Conservation (phyloP, 176 grass and related monocot species). For the Dactylis glomerata region DNA sequence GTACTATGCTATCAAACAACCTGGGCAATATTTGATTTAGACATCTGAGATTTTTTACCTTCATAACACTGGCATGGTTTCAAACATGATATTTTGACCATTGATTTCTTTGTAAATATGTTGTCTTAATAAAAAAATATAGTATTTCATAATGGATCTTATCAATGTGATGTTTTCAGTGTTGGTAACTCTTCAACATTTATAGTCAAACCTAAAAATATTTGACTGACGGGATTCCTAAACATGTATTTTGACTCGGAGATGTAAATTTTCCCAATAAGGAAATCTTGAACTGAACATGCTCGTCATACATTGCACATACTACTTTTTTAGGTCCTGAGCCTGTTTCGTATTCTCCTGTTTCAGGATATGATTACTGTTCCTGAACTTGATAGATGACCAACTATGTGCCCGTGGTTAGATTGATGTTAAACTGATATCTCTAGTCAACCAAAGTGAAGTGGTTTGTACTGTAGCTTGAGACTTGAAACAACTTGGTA, state of each 20-base stretch:
- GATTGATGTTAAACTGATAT: conserved; percentile 13
- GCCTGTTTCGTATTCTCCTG: neutral
- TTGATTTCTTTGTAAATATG: neutral
- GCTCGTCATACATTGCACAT: neutral
- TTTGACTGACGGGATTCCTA: neutral
- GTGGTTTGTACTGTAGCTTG: neutral
- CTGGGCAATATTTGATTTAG: neutral
- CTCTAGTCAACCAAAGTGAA: conserved; percentile 18
- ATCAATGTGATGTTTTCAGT: neutral
- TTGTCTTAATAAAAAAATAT: neutral
- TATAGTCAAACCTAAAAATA: neutral
- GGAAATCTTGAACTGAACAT: neutral
- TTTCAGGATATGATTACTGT: conserved; percentile 19
- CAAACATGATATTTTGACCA: neutral
- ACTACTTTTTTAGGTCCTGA: neutral
- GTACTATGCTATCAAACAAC: neutral
- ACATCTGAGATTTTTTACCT: neutral
- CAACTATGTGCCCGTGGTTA: neutral
- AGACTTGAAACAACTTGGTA: conserved; percentile 14
- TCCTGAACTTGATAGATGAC: neutral
- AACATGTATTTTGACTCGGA: neutral
- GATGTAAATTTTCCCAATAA: neutral
- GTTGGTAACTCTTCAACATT: neutral
- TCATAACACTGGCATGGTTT: neutral
- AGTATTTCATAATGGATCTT: neutral